A percentile compares a stretch with the other conserved stretches of the same genome.
These are phyloP conservation scores for Phytophthora crassamura DNA, from an alignment of 352 stramenopile genomes.

Conservation along the genomic window DNA sequence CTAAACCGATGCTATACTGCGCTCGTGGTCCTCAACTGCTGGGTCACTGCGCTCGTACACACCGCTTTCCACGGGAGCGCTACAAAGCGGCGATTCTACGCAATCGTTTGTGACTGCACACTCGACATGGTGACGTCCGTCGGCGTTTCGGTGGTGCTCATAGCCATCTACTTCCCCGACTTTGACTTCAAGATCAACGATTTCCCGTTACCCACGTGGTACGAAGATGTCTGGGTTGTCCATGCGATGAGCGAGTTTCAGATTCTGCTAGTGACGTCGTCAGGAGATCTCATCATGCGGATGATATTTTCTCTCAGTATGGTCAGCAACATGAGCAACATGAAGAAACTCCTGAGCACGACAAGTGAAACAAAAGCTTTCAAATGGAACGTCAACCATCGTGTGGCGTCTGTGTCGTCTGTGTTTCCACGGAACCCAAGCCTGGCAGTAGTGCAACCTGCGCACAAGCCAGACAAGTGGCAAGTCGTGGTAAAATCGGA, in stretches of 20 bases:
- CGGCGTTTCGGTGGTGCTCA: slow-evolving; percentile 13
- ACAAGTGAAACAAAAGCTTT: neutral
- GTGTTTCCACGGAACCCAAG: too few species aligned
- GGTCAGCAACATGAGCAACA: slow-evolving; percentile 23
- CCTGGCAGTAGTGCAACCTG: too few species aligned
- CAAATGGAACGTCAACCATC: too few species aligned
- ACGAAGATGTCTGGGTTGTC: slow-evolving; percentile 36
- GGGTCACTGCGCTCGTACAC: slow-evolving; percentile 17
- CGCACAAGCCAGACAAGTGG: too few species aligned
- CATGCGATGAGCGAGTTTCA: slow-evolving; percentile 39
- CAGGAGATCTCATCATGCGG: slow-evolving; percentile 18
- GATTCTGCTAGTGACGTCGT: slow-evolving; percentile 30
- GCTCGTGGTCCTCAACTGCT: slow-evolving; percentile 37
- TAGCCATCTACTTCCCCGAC: slow-evolving; percentile 12
- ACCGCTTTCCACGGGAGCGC: neutral
- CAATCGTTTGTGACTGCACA: slow-evolving; percentile 25
- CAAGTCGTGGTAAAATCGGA: too few species aligned
- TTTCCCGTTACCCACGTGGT: slow-evolving; percentile 32
- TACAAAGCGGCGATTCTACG: slow-evolving; percentile 27
- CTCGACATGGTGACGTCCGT: slow-evolving; percentile 40
- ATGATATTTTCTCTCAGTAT: slow-evolving; percentile 19
- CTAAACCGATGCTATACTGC: slow-evolving; percentile 34
- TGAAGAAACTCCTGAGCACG: slow-evolving; percentile 26
- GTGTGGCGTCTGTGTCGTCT: too few species aligned
- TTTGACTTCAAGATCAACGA: slow-evolving; percentile 17